Evolutionary conservation across 768 basidiomycete species (phyloP), one percentile per base, ranked within the genome.

Genomic region (Termitomyces sp.): DNA sequence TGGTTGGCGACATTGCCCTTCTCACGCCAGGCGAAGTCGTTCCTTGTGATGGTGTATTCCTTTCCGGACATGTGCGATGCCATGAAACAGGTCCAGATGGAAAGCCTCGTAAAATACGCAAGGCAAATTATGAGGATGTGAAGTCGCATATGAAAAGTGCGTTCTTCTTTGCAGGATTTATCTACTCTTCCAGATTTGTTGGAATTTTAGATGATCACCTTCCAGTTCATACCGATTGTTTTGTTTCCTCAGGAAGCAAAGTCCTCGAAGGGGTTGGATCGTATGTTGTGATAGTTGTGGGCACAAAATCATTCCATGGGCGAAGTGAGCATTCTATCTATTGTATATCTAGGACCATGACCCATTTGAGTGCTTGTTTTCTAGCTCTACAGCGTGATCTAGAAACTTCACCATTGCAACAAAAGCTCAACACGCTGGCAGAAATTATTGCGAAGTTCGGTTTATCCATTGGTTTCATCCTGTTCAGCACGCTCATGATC

Each of bases 61-160:
- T 99, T 30, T 77, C 83, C 8, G 96, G 97, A 72, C 93, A 93
- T 62, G 88, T 98, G 64, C 88, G 84, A 67, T 98, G 95, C 69
- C 97, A 99, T 66, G 97, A 98, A 70, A 93, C 92, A 24, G 92
- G 92, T 22, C 93, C 94, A 45, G 98, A 97, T 0, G 97, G 96
- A 63, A 96, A 99, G 74, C 90, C 90, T 9, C 95, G 98, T 70
- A 87, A 94, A 16, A 94, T 99, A 70, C 88, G 86, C 70, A 99
- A 99, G 72, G 69, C 20, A 10, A 43, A 94, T 98, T 67, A 18
- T 40, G 16, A 40, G 36, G 36, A 38, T 14, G 93, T 98, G 91
- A 96, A 30, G 30, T 30, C 30, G 30, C 7, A 7, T 30, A 6
- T 30, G 6, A 5, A 30, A 47, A 55, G 61, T 56, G 57, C 51